These are phyloP conservation scores for Rugosomyces carneus DNA, from an alignment of 1,284 basidiomycete species.

Conservation along the genomic window DNA sequence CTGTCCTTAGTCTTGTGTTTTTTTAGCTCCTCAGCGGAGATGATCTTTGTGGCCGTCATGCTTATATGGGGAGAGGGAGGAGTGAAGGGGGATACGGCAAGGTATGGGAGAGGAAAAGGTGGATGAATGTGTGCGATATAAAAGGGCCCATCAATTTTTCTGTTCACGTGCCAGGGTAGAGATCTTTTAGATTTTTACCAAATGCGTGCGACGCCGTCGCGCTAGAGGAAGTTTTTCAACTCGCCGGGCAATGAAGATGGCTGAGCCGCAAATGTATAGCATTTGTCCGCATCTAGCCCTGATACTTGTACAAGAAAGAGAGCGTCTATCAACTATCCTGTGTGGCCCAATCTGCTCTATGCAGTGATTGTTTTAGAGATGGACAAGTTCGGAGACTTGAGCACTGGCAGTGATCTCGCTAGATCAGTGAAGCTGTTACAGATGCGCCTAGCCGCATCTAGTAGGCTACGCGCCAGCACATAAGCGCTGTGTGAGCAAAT, in stretches of 20 bases:
- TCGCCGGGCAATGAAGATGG: not conserved
- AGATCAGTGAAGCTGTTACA: no score
- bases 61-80: constrained; percentile 21
- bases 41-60: constrained; percentile 43
- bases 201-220: not conserved
- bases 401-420: no score
- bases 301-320: no score
- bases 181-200: not conserved
- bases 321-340: no score
- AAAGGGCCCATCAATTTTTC: constrained; percentile 16
- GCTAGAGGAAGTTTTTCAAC: not conserved
- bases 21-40: constrained; percentile 74
- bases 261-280: no score
- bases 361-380: no score
- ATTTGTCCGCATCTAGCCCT: no score
- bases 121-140: constrained; percentile 14
- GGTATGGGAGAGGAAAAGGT: constrained; percentile 7
- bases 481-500: no score
- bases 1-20: constrained; percentile 67
- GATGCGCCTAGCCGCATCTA: no score
- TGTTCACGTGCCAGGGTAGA: constrained; percentile 18
- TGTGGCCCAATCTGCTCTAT: no score
- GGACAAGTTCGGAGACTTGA: no score
- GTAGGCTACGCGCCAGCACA: no score
- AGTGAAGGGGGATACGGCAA: constrained; percentile 17